Percentiles rank a stretch among this genome's conserved stretches.
These are phyloP conservation scores for Boletus barrowsii DNA, from an alignment of 768 basidiomycete genomes.

Conservation along the genomic window DNA sequence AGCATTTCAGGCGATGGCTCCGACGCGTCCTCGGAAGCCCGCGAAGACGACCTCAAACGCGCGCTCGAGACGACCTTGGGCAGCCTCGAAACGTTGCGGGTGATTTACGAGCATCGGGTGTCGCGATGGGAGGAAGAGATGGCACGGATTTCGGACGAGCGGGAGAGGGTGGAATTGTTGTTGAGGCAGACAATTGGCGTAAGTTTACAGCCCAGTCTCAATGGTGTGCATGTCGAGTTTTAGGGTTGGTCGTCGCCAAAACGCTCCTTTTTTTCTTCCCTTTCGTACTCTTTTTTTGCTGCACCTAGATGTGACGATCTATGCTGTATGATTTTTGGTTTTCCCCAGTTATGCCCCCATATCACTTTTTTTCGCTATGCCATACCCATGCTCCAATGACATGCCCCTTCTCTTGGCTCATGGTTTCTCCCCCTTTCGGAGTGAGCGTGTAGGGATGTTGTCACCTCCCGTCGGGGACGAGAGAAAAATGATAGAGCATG, in stretches of 20 bases:
- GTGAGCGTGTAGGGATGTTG: no score
- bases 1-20: constrained; percentile 53
- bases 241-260: neutral
- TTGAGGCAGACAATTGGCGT: constrained; percentile 61
- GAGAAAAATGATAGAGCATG: no score
- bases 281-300: neutral
- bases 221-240: constrained; percentile 8
- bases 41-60: constrained; percentile 64
- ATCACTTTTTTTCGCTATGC: neutral
- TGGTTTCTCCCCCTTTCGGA: no score
- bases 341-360: neutral
- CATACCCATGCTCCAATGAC: neutral
- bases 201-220: constrained; percentile 21
- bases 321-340: constrained; percentile 1
- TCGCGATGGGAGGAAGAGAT: constrained; percentile 71
- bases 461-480: no score
- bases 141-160: constrained; percentile 58
- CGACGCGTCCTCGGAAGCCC: constrained; percentile 45
- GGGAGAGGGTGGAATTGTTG: constrained; percentile 63
- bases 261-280: neutral
- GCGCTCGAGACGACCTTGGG: constrained; percentile 67
- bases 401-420: no score
- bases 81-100: constrained; percentile 59
- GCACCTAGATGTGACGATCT: neutral
- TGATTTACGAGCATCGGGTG: constrained; percentile 68